phyloP scores from a whole-genome alignment of 2,329 filamentous ascomycete species.

The Berkeleyomyces rouxiae region DNA sequence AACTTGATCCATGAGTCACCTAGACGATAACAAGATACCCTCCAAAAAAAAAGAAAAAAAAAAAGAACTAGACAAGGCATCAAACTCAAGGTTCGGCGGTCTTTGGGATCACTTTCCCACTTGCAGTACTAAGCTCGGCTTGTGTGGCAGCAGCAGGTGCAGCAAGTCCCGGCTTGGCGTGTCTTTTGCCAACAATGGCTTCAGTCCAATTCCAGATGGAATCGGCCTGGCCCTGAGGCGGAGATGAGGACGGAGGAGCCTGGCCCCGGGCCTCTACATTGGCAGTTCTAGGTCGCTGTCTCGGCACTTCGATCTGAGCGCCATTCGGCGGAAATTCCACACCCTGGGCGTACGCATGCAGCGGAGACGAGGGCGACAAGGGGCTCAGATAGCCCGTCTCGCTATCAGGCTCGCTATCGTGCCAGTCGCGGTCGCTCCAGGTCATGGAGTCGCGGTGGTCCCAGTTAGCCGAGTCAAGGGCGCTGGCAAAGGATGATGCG shows the following conservation, averaged over 20 bases:
- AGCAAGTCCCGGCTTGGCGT: slow-evolving; percentile 4
- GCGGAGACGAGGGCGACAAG: slow-evolving; percentile 1
- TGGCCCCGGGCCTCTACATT: neutral
- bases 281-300: neutral
- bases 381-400: slow-evolving; percentile 19
- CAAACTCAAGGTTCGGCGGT: neutral
- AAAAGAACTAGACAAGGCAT: neutral
- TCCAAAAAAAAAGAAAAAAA: neutral
- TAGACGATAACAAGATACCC: neutral
- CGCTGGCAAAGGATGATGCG: slow-evolving; percentile 1
- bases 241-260: neutral
- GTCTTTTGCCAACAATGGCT: slow-evolving; percentile 32
- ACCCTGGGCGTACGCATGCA: neutral
- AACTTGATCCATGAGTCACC: too few species aligned
- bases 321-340: neutral
- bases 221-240: slow-evolving; percentile 8
- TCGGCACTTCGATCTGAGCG: neutral
- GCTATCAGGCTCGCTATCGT: slow-evolving; percentile 34
- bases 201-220: slow-evolving; percentile 35
- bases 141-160: neutral
- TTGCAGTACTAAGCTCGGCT: too few species aligned
- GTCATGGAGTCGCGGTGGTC: slow-evolving; percentile 35
- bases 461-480: slow-evolving; percentile 1
- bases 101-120: too few species aligned
- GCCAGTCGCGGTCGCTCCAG: slow-evolving; percentile 52